Evolutionary conservation across 345 rosid genomes (phyloP).

Genomic region (Rhodamnia rubescens): DNA sequence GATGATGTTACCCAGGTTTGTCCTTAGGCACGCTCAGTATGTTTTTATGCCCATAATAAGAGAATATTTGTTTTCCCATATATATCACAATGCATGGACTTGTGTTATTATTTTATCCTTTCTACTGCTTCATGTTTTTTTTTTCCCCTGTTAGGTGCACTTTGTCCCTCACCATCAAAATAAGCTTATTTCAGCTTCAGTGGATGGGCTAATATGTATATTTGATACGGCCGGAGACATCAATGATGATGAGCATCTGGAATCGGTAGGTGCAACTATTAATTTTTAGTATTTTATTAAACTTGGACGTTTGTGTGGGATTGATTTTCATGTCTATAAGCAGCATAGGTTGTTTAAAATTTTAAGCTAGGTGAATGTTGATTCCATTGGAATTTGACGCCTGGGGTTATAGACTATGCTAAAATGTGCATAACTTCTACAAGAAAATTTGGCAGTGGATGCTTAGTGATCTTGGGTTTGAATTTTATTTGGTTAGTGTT

Average conservation of each 20-base stretch:
- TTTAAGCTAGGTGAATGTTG: neutral
- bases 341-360: neutral
- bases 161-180: slow-evolving; percentile 53
- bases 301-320: neutral
- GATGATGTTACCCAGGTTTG: slow-evolving; percentile 93
- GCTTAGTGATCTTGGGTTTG: neutral
- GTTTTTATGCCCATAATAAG: neutral
- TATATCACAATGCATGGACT: neutral
- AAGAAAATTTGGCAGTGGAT: neutral
- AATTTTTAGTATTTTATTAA: neutral
- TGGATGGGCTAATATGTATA: slow-evolving; percentile 81
- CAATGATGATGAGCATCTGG: slow-evolving; percentile 84
- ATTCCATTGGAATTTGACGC: neutral
- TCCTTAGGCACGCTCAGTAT: neutral
- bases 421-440: neutral
- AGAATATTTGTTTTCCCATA: neutral
- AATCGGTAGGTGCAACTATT: slow-evolving; percentile 54
- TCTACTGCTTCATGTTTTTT: neutral
- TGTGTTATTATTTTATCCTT: neutral
- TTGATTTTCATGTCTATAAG: neutral
- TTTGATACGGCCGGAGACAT: slow-evolving; percentile 71
- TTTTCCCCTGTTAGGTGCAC: slow-evolving; percentile 31
- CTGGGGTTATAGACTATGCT: neutral
- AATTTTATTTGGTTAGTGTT: neutral
- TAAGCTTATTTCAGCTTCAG: slow-evolving; percentile 85